phyloP scores from a whole-genome alignment of 2,329 filamentous ascomycete genomes.

The Aspergillus sp. region DNA sequence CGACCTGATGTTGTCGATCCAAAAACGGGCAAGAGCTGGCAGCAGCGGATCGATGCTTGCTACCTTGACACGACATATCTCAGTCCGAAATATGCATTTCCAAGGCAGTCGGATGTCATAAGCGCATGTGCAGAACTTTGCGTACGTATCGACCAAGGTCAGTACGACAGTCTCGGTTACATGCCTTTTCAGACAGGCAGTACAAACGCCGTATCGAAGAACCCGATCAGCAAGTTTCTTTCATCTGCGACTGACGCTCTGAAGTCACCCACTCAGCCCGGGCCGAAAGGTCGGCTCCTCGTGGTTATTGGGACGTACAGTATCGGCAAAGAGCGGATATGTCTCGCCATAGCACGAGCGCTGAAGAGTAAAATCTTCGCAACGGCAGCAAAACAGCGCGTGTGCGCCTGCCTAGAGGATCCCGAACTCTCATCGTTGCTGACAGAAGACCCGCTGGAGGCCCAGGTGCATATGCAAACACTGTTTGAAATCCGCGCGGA shows the following conservation, averaged over 20 bases:
- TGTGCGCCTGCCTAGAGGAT: slow-evolving; percentile 84
- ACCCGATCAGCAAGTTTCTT: slow-evolving; percentile 68
- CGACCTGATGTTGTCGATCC: slow-evolving; percentile 74
- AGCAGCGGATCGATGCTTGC: slow-evolving; percentile 92
- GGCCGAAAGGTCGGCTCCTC: slow-evolving; percentile 69
- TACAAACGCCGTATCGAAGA: slow-evolving; percentile 47
- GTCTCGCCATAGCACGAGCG: slow-evolving; percentile 85
- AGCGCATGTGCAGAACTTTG: slow-evolving; percentile 86
- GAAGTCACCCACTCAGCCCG: slow-evolving; percentile 36
- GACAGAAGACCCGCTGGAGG: slow-evolving; percentile 78
- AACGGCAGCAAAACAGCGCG: slow-evolving; percentile 77
- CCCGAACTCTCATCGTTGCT: slow-evolving; percentile 76
- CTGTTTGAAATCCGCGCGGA: slow-evolving; percentile 92
- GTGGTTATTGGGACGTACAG: slow-evolving; percentile 96
- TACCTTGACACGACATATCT: slow-evolving; percentile 98
- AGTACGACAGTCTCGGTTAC: slow-evolving; percentile 62
- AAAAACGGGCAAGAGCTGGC: slow-evolving; percentile 70
- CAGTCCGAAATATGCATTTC: slow-evolving; percentile 93
- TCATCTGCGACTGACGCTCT: slow-evolving; percentile 47
- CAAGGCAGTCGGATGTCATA: slow-evolving; percentile 85
- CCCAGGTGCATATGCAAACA: slow-evolving; percentile 97
- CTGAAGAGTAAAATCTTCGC: slow-evolving; percentile 89
- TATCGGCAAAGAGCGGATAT: slow-evolving; percentile 97
- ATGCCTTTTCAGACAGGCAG: slow-evolving; percentile 64
- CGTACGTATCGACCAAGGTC: slow-evolving; percentile 72